phyloP scores from a whole-genome alignment of 2,329 filamentous ascomycete genomes.

The Hypoxylon sp. region DNA sequence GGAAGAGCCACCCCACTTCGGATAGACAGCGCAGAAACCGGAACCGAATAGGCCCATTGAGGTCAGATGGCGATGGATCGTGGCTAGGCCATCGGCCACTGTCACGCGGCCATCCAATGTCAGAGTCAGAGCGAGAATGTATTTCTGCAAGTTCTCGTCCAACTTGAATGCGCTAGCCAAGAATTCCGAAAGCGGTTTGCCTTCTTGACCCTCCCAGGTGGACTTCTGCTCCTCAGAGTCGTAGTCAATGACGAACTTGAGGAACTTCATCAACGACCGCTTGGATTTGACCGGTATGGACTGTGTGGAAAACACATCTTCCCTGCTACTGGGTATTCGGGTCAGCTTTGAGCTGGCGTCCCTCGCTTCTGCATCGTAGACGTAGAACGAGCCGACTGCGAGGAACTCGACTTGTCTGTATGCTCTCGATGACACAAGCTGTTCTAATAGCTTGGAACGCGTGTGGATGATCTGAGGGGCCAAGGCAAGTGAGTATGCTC shows the following conservation, averaged over 20 bases:
- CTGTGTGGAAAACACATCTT: conserved; percentile 89
- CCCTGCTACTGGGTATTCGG: conserved; percentile 88
- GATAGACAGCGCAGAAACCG: conserved; percentile 89
- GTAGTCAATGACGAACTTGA: conserved; percentile 86
- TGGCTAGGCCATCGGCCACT: conserved; percentile 76
- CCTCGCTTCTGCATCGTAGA: conserved; percentile 66
- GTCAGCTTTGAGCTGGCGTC: conserved; percentile 61
- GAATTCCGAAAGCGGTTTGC: conserved; percentile 70
- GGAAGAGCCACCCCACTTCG: conserved; percentile 92
- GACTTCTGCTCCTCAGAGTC: conserved; percentile 69
- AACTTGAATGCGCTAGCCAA: conserved; percentile 75
- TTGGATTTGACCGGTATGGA: conserved; percentile 85
- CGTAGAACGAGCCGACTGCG: conserved; percentile 93
- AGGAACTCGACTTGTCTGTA: conserved; percentile 94
- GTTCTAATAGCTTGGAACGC: conserved; percentile 80
- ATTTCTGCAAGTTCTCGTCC: conserved; percentile 76
- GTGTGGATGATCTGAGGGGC: conserved; percentile 90
- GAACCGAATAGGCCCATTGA: conserved; percentile 91
- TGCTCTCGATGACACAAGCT: conserved; percentile 89
- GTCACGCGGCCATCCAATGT: conserved; percentile 75
- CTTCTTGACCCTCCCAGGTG: conserved; percentile 71
- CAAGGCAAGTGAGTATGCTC: conserved; percentile 86
- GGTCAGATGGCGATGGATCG: conserved; percentile 83
- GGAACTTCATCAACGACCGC: conserved; percentile 90
- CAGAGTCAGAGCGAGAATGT: conserved; percentile 77